Conservation (phyloP, 176 grass and related monocot genomes). For the Rhipidocladum racemiflorum region DNA sequence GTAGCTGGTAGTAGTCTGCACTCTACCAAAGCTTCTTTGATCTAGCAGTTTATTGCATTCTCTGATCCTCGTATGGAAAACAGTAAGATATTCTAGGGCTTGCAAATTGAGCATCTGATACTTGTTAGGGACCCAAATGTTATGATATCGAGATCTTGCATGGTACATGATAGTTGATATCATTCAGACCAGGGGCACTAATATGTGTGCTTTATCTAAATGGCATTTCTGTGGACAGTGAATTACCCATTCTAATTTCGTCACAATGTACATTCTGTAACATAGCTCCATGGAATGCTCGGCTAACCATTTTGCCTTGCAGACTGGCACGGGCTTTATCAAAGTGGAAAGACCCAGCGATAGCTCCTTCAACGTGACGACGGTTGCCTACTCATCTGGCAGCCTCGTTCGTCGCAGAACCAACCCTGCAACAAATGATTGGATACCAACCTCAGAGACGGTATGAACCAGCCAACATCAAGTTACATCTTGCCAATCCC, state of each 20-base stretch:
- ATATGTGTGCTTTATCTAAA: background rate
- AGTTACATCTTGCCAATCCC: background rate
- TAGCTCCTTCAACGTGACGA: slow-evolving; percentile 17
- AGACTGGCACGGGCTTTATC: slow-evolving; percentile 85
- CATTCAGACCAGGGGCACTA: background rate
- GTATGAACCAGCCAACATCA: slow-evolving; percentile 21
- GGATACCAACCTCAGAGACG: slow-evolving; percentile 67
- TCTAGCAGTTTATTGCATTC: background rate
- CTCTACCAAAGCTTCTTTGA: background rate
- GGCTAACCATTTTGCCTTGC: background rate
- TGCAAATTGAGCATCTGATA: background rate
- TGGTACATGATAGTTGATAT: background rate
- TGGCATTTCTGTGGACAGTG: background rate
- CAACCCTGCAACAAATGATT: slow-evolving; percentile 90
- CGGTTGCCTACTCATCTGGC: slow-evolving; percentile 23
- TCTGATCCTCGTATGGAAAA: background rate
- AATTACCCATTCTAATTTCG: background rate
- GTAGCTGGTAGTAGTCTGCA: background rate
- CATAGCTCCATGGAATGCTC: background rate
- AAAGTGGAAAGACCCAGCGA: slow-evolving; percentile 55
- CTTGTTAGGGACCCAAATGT: background rate
- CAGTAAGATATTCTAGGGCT: background rate
- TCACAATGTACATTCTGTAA: background rate
- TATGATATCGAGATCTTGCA: background rate
- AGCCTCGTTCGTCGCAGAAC: slow-evolving; percentile 40